Base-by-base conservation (phyloP, 768 basidiomycete genomes). In the Coprinopsis cinerea region DNA sequence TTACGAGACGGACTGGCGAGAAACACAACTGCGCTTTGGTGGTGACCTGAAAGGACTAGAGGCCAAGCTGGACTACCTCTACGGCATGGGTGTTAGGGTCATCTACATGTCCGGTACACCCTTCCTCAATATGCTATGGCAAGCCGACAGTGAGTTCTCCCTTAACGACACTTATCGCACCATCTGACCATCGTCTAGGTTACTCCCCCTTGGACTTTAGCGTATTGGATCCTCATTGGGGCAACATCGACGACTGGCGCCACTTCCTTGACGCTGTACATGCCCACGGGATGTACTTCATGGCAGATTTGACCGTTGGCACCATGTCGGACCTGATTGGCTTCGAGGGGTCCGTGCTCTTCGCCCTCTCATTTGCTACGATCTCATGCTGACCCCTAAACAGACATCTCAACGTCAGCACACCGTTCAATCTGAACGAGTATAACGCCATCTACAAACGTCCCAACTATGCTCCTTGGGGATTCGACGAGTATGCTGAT, bases 101-200 rank as follows among this genome's bases (percentile, higher is more conserved):
- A 82, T 96, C 58, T 96, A 91, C 70, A 87, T 95, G 63, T 91
- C 93, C 20, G 93, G 93, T 46, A 96, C 93, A 1, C 82, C 85
- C 46, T 96, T 92, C 66, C 53, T 96, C 53, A 95, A 95, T 76
- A 93, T 93, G 92, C 67, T 91, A n/a, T 95, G 92, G 92, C 86
- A 93, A 62, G 87, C 91, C 2, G 92, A 95, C 77, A 92, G 92
- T 93, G 47, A 62, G 91, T 79, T 34, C 37, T 43, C 13, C 34
- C 32, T 24, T 46, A 23, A 4, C 55, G 50, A 49, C 24, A 41
- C 34, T 30, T 9, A 42, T 34, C 36, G 10, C 41, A 27, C 55
- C 55, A 48, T 52, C 44, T 42, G n/a, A 27, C 52, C 53, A 51
- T 27, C 58, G 18, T 18, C 49, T 15, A 90, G 92, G 92, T 67